Evolutionary conservation across 768 basidiomycete genomes (phyloP), one percentile per base, ranked within the genome.

Genomic region (Lentinula raphanica): DNA sequence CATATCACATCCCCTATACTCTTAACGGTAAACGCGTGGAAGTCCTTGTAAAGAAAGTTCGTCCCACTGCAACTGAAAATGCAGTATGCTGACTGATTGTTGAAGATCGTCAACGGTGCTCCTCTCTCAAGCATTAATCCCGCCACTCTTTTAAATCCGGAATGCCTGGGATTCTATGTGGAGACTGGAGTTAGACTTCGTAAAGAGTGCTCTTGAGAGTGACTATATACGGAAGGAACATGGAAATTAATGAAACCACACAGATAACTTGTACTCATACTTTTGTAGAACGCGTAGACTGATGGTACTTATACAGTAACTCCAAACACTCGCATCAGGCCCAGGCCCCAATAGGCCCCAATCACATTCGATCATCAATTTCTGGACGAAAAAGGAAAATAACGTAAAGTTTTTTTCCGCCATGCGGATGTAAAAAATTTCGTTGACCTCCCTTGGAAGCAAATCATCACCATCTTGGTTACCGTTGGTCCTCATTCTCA

Each of bases 21-120:
- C 71, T 92, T 60, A 92, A 90, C 62, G 86, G 86, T 35, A 93
- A 92, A 67, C 81, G 86, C 42, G 88, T 92, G 46, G 90, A 92
- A 69, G 87, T 90, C 8, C 77, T 86, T 11, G 84, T 89, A 38
- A 88, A 87, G 70, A 90, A 88, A 82, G 85, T 84, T 60, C 63
- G 70, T 61, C 49, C 57, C 46, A 49, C 38, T 36, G 59, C 60
- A 36, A 27, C 19, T 59, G 58, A 59, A 60, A 64, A 60, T 64
- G 65, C 42, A 36, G 50, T 55, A 51, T 53, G 50, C 60, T 60
- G 53, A 58, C n/a, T 54, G 57, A 57, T 59, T 62, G 54, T 61
- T 60, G 51, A 65, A 88, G 88, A 85, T 92, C 63, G 83, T 92
- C 71, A 90, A 91, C 68, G 90, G 91, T 9, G 83, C 87, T 2